Conservation (phyloP, 129 eudicot species). For the Solidago caesia region DNA sequence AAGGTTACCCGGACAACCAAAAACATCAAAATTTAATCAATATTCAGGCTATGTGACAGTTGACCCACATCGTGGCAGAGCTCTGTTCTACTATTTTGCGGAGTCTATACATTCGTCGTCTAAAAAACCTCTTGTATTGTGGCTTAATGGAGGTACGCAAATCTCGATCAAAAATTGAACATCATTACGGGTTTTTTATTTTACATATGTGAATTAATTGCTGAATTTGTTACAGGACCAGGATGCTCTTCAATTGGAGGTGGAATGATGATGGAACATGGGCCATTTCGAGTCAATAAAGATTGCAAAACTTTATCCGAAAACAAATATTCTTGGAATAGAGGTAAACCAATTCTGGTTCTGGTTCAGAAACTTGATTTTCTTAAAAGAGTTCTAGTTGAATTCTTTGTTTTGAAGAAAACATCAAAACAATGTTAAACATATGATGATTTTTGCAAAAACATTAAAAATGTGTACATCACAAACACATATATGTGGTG, state of each 20-base stretch:
- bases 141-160: slow-evolving; percentile 91
- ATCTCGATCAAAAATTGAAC: neutral
- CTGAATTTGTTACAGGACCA: slow-evolving; percentile 51
- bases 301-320: slow-evolving; percentile 53
- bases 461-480: too few relatives aligned
- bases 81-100: slow-evolving; percentile 49
- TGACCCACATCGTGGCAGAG: slow-evolving; percentile 45
- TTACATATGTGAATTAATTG: neutral
- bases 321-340: slow-evolving; percentile 64
- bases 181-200: neutral
- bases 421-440: too few relatives aligned
- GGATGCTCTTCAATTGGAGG: slow-evolving; percentile 92
- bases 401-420: too few relatives aligned
- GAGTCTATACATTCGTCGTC: slow-evolving; percentile 35
- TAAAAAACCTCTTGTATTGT: slow-evolving; percentile 64
- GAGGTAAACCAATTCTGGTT: slow-evolving; percentile 37
- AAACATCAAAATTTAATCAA: slow-evolving; percentile 38
- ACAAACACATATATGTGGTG: too few relatives aligned
- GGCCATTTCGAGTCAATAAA: slow-evolving; percentile 68
- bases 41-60: slow-evolving; percentile 63
- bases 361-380: too few relatives aligned
- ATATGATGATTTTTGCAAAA: too few relatives aligned
- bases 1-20: slow-evolving; percentile 58
- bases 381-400: too few relatives aligned
- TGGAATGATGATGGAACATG: slow-evolving; percentile 79